Evolutionary conservation across 164 flowering plant genomes (phyloP).

Genomic region (Magnolia sinica): DNA sequence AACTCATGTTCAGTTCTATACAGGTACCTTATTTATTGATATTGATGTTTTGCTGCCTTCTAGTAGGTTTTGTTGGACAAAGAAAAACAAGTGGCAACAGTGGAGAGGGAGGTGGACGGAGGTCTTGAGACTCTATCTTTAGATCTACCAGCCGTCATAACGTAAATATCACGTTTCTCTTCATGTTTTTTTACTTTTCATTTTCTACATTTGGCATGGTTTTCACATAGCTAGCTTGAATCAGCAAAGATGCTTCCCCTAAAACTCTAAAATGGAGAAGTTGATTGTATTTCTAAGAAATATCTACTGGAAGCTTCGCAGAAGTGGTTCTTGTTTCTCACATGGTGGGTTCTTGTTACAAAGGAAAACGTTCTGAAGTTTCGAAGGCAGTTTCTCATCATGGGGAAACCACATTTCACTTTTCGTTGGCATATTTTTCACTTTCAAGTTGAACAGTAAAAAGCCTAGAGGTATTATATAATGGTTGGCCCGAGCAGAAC

Average conservation of each 20-base stretch:
- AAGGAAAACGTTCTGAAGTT: neutral
- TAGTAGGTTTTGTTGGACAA: conserved; percentile 84
- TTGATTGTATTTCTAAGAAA: neutral
- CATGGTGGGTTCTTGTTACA: neutral
- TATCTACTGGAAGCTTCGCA: neutral
- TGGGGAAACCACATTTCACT: too few relatives aligned
- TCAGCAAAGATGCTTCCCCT: neutral
- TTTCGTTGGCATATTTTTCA: too few relatives aligned
- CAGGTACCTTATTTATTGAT: neutral
- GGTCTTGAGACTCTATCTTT: conserved; percentile 78
- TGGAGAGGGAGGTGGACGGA: conserved; percentile 95
- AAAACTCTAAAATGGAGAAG: neutral
- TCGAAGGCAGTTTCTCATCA: too few relatives aligned
- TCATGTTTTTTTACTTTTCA: neutral
- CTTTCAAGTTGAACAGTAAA: too few relatives aligned
- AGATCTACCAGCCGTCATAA: conserved; percentile 87
- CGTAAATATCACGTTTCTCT: conserved; percentile 35
- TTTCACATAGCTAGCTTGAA: neutral
- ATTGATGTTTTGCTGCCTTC: conserved; percentile 15
- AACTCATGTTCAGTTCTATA: neutral
- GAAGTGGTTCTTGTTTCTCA: neutral
- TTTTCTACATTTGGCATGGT: neutral
- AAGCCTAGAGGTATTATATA: too few relatives aligned
- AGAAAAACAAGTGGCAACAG: conserved; percentile 61
- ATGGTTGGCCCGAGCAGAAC: too few relatives aligned